phyloP scores from a whole-genome alignment of 108 stramenopile genomes.

The Parietichytrium sp. region DNA sequence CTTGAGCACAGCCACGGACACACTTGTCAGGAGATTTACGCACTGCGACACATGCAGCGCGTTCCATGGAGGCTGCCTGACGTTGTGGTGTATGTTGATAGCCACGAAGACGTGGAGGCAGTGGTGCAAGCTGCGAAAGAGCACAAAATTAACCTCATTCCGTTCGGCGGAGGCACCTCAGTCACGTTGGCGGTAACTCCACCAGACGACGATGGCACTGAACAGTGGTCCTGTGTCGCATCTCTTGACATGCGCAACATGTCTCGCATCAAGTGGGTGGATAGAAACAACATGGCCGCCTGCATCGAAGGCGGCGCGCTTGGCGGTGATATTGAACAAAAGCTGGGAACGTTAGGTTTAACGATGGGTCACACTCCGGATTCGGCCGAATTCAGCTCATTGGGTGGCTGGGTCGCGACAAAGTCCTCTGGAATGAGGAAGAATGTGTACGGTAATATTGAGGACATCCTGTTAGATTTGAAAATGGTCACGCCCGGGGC shows the following conservation, averaged over 20 bases:
- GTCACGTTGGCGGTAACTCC: conserved; percentile 79
- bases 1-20: conserved; percentile 1
- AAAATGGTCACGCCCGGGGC: conserved; percentile 68
- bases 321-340: conserved; percentile 68
- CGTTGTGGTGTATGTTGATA: neutral
- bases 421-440: conserved; percentile 94
- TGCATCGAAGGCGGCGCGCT: conserved; percentile 83
- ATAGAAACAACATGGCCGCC: conserved; percentile 77
- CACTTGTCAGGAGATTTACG: neutral
- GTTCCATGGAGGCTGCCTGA: conserved; percentile 16
- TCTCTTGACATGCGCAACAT: conserved; percentile 71
- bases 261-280: conserved; percentile 72
- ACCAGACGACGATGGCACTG: conserved; percentile 72
- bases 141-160: conserved; percentile 77
- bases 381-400: conserved; percentile 87
- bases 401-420: conserved; percentile 94
- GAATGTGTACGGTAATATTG: conserved; percentile 90
- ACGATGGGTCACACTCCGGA: conserved; percentile 94
- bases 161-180: conserved; percentile 89
- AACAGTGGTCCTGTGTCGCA: conserved; percentile 75
- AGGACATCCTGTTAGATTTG: conserved; percentile 83
- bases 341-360: conserved; percentile 71
- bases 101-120: conserved; percentile 58
- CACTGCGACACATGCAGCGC: neutral
- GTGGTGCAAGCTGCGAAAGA: conserved; percentile 60